Conservation (phyloP, 441 rosid species). For the Erysimum cheiri region DNA sequence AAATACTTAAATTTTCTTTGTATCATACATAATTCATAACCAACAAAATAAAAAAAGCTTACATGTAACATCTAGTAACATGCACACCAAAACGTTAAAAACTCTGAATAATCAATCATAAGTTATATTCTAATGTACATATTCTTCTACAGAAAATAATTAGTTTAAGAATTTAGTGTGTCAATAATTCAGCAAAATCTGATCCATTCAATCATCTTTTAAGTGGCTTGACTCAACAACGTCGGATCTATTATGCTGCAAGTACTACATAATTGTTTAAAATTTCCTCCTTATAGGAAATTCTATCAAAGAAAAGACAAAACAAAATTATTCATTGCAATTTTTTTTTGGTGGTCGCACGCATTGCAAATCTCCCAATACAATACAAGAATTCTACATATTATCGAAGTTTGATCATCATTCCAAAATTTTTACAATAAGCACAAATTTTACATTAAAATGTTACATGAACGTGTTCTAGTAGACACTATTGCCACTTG, state of each 20-base stretch:
- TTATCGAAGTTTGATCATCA: neutral
- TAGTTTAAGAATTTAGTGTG: neutral
- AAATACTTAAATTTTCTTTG: neutral
- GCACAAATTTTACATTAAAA: neutral
- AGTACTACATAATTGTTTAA: neutral
- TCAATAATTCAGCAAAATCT: conserved; percentile 18
- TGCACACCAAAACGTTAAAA: neutral
- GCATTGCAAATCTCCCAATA: neutral
- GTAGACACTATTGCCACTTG: neutral
- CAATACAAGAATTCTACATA: neutral
- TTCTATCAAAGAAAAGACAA: neutral
- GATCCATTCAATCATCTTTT: neutral
- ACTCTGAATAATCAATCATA: neutral
- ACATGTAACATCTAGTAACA: neutral
- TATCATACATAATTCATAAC: neutral
- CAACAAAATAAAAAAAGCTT: too few species aligned
- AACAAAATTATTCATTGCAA: neutral
- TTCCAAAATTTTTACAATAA: neutral
- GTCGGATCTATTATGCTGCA: neutral
- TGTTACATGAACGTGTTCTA: neutral
- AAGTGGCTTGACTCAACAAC: conserved; percentile 2
- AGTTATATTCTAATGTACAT: neutral
- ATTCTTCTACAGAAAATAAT: neutral
- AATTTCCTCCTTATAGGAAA: neutral
- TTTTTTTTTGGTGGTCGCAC: neutral